Percentiles rank a stretch among this genome's conserved stretches.
phyloP scores from a whole-genome alignment of 352 stramenopile genomes.

The Phytophthora citricola region DNA sequence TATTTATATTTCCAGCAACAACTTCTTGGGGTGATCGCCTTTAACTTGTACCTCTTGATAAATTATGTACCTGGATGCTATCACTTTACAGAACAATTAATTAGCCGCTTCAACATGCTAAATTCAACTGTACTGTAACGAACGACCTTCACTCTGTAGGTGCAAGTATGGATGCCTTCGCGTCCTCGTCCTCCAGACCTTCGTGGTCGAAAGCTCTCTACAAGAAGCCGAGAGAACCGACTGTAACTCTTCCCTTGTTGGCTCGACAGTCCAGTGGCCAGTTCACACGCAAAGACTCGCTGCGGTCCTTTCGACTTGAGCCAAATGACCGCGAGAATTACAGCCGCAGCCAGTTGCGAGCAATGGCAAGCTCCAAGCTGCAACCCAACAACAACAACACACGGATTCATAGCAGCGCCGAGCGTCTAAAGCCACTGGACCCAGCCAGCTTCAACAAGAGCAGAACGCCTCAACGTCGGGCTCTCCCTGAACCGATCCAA shows the following conservation, averaged over 20 bases:
- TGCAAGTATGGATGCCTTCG: slow-evolving; percentile 19
- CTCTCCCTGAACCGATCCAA: slow-evolving; percentile 25
- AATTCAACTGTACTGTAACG: too few species aligned
- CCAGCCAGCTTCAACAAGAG: slow-evolving; percentile 19
- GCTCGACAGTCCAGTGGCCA: slow-evolving; percentile 11
- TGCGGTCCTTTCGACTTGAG: slow-evolving; percentile 25
- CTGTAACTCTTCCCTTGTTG: slow-evolving; percentile 25
- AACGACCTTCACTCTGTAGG: neutral
- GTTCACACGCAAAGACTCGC: slow-evolving; percentile 10
- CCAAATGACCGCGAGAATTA: slow-evolving; percentile 27
- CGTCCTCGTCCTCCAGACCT: slow-evolving; percentile 3
- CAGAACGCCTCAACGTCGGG: slow-evolving; percentile 2
- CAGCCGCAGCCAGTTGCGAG: slow-evolving; percentile 31
- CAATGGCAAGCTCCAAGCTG: slow-evolving; percentile 30
- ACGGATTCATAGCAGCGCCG: slow-evolving; percentile 6
- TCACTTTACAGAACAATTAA: too few species aligned
- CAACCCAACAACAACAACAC: slow-evolving; percentile 13
- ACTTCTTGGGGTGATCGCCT: too few species aligned
- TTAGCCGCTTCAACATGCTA: too few species aligned
- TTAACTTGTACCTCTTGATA: too few species aligned
- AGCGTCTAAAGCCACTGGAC: slow-evolving; percentile 18
- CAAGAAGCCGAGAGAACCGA: slow-evolving; percentile 20
- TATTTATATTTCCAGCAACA: too few species aligned
- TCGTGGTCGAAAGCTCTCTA: slow-evolving; percentile 22
- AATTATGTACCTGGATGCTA: too few species aligned